Base-by-base conservation (phyloP, 1,284 basidiomycete species). In the Vanrija pseudolonga region DNA sequence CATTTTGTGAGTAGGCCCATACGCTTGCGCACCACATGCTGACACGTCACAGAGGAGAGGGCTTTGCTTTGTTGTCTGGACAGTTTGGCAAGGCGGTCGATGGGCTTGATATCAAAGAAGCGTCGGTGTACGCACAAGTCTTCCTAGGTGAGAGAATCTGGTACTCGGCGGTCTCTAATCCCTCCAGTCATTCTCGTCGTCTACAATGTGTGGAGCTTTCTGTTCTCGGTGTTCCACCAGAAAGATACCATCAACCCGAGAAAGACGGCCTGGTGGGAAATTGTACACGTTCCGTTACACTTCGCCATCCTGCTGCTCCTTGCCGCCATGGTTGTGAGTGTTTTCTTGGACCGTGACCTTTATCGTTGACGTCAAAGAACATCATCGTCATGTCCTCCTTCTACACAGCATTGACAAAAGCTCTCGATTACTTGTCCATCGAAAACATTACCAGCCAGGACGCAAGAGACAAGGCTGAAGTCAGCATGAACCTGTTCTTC, bases 121-220 rank as follows among this genome's bases (percentile, higher is more conserved):
- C 1, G 17, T 51, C 9, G 4, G 17, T 19, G 50, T 67, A 69
- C 38, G 56, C 55, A 18, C 68, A 69, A 47, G 63, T 64, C 8
- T 63, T 68, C 47, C 47, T 56, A 12, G 36, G 51, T 53, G n/a
- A 12, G 49, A 40, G 15, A 20, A 9, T 15, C 12, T 40, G 9
- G 11, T 12, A 6, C 26, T 24, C 24, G n/a, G 2, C 20, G 2
- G 8, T 6, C 5, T 3, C 38, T 46, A 9, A 50, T 19, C 1
- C 18, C 41, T 6, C n/a, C 36, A 51, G 50, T 18, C n/a, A 64
- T 69, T 41, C 38, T 45, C 5, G 62, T 67, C 53, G 56, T 71
- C 42, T 65, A 60, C 58, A 19, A 60, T 3, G 53, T 69, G 1
- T 72, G 64, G 58, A 43, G 38, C 6, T 63, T 68, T 52, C 57